Conservation (phyloP, 306 rosid species). For the Dryas drummondii region DNA sequence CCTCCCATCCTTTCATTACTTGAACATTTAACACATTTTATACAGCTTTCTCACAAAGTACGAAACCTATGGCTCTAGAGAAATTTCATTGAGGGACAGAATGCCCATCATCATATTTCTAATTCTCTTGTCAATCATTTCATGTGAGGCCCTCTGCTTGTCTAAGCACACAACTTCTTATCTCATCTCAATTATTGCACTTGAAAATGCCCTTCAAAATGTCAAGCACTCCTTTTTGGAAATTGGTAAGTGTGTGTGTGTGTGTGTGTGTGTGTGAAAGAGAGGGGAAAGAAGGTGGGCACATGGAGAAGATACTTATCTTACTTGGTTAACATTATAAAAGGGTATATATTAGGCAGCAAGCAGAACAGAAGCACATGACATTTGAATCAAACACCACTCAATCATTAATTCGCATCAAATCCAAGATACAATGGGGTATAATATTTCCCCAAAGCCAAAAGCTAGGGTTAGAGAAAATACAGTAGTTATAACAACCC, state of each 20-base stretch:
- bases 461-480: constrained; percentile 27
- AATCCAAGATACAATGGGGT: constrained; percentile 38
- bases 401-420: constrained; percentile 46
- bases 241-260: neutral
- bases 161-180: neutral
- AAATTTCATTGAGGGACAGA: neutral
- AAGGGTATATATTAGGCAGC: constrained; percentile 10
- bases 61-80: neutral
- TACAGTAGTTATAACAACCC: constrained; percentile 32
- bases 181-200: neutral
- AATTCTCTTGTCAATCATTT: neutral
- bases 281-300: constrained; percentile 20
- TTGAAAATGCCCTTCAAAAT: neutral
- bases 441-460: constrained; percentile 33
- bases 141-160: constrained; percentile 1
- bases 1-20: neutral
- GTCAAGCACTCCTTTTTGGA: constrained; percentile 1
- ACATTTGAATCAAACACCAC: constrained; percentile 42
- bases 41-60: neutral
- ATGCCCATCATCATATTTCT: neutral
- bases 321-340: constrained; percentile 25
- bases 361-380: constrained; percentile 34
- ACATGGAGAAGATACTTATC: constrained; percentile 50
- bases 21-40: neutral
- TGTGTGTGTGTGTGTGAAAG: neutral